Evolutionary conservation across 2,329 filamentous ascomycete species (phyloP).

Genomic region (Cercospora sesami): DNA sequence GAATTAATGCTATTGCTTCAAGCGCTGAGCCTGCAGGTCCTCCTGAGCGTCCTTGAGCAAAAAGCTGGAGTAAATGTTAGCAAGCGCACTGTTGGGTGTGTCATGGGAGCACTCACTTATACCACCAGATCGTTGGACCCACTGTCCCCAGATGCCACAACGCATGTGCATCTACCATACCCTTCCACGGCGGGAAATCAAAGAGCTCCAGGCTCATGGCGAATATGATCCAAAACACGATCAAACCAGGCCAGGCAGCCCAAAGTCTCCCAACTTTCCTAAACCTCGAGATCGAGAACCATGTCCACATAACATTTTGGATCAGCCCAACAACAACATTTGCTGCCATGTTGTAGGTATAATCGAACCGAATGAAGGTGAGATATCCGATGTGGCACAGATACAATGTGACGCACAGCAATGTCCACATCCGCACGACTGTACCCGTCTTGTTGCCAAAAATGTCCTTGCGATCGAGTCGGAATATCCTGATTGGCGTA

Average conservation of each 20-base stretch:
- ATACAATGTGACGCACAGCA: conserved; percentile 70
- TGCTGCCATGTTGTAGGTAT: conserved; percentile 96
- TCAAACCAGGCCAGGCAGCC: conserved; percentile 86
- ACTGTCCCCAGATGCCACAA: conserved; percentile 96
- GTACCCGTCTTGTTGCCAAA: conserved; percentile 43
- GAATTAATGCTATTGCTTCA: conserved; percentile 60
- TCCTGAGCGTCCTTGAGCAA: conserved; percentile 81
- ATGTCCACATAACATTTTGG: conserved; percentile 81
- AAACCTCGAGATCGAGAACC: conserved; percentile 77
- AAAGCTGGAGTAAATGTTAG: conserved; percentile 60
- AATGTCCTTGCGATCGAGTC: conserved; percentile 65
- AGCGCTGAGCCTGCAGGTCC: conserved; percentile 70
- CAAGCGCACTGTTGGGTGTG: conserved; percentile 7
- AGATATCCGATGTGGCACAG: conserved; percentile 77
- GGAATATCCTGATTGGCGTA: conserved; percentile 75
- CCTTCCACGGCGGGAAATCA: conserved; percentile 83
- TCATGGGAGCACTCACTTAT: conserved; percentile 68
- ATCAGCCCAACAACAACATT: conserved; percentile 81
- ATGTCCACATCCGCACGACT: conserved; percentile 72
- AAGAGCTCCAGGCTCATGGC: conserved; percentile 95
- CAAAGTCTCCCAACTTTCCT: conserved; percentile 69
- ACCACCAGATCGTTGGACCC: conserved; percentile 83
- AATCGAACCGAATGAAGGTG: conserved; percentile 85
- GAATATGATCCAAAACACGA: conserved; percentile 86
- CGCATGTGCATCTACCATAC: conserved; percentile 87